These are phyloP conservation scores for Phytopythium kandeliae DNA, from an alignment of 352 stramenopile species.

Conservation along the genomic window DNA sequence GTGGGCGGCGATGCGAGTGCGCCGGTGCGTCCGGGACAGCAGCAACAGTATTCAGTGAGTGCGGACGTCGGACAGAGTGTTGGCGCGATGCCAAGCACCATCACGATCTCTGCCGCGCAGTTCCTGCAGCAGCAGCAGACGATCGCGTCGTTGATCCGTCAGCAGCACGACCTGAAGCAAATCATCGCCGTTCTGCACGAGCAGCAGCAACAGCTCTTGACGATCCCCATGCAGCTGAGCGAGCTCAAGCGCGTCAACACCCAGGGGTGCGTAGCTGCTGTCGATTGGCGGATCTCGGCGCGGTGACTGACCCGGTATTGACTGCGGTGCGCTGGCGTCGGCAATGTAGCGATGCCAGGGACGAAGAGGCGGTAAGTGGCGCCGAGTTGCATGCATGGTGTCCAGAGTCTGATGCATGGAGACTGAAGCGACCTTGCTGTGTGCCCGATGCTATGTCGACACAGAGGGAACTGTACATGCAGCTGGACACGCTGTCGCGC, in stretches of 20 bases:
- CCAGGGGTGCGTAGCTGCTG: slow-evolving; percentile 26
- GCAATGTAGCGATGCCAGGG: slow-evolving; percentile 24
- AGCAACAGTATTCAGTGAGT: slow-evolving; percentile 1
- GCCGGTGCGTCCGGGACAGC: not conserved
- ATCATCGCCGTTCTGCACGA: slow-evolving; percentile 69
- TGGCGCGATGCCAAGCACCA: slow-evolving; percentile 32
- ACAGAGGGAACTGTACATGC: slow-evolving; percentile 51
- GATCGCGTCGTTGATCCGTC: slow-evolving; percentile 72
- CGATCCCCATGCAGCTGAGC: slow-evolving; percentile 54
- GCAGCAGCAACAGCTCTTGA: slow-evolving; percentile 74
- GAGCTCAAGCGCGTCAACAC: slow-evolving; percentile 55
- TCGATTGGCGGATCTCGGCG: no score
- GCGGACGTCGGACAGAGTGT: not conserved
- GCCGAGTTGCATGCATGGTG: no score
- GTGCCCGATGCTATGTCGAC: not conserved
- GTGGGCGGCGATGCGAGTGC: not conserved
- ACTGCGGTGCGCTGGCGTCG: no score
- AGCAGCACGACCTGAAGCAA: slow-evolving; percentile 83
- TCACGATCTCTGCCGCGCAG: slow-evolving; percentile 66
- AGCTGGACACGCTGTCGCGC: slow-evolving; percentile 47
- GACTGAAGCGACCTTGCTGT: no score
- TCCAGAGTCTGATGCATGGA: not conserved
- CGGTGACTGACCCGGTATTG: no score
- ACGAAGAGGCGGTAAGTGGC: slow-evolving; percentile 47
- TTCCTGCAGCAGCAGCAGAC: slow-evolving; percentile 79